These are phyloP conservation scores for Podosphaera fusca DNA, from an alignment of 2,329 filamentous ascomycete genomes.

Conservation along the genomic window DNA sequence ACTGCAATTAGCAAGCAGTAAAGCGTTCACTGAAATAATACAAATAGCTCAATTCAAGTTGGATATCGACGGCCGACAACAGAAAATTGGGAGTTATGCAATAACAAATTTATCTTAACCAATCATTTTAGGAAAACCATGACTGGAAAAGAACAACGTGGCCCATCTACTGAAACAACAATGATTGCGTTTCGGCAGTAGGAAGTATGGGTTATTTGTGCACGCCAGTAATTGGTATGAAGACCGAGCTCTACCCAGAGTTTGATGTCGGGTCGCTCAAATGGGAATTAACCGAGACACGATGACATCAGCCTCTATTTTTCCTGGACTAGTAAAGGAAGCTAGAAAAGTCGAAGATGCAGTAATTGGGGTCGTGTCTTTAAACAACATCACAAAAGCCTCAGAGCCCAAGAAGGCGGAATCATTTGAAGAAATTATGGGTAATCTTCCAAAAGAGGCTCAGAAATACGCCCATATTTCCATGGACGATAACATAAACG, in stretches of 20 bases:
- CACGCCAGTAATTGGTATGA: neutral
- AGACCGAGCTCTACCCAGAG: neutral
- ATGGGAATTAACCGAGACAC: neutral
- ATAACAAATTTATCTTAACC: neutral
- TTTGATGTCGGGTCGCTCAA: neutral
- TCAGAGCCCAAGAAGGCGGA: too few species aligned
- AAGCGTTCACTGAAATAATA: neutral
- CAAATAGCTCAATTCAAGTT: neutral
- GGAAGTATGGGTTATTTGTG: neutral
- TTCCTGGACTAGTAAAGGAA: neutral
- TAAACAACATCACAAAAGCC: too few species aligned
- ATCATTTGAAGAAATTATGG: too few species aligned
- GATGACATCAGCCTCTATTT: neutral
- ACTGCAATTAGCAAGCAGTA: neutral
- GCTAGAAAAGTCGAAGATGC: neutral
- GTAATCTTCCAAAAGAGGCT: too few species aligned
- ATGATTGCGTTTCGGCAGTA: neutral
- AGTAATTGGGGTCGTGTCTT: too few species aligned
- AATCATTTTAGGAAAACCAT: neutral
- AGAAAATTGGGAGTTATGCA: neutral
- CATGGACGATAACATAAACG: too few species aligned
- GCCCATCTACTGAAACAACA: neutral
- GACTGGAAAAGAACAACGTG: neutral
- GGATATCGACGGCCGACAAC: neutral
- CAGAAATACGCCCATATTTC: too few species aligned